Base-by-base conservation (phyloP, 148 eudicot species). In the Beta vulgaris region DNA sequence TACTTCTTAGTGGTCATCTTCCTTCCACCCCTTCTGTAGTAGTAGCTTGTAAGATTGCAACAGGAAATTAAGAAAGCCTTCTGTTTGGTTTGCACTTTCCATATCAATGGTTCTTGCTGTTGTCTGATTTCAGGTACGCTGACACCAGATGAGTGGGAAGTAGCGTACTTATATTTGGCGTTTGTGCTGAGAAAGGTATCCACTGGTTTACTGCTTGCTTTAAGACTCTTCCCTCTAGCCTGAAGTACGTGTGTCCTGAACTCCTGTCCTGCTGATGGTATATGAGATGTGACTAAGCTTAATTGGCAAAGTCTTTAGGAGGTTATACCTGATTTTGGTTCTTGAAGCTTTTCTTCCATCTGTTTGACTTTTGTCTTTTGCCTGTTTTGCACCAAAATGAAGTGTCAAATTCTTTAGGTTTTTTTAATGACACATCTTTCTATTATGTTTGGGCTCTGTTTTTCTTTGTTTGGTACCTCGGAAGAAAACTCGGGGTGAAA, bases 131-230 rank as follows among this genome's bases (percentile, higher is more conserved):
- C 88, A 96, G 99, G 97, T 78, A 92, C 98, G 42, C 74, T 96
- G 44, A 85, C 99, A 63, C 90, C 85, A 14, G 93, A 94, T 65
- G 98, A 96, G 80, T 96, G 99, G 99, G 99, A 96, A 69, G 99
- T 87, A 51, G 99, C 98, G 37, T 91, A 96, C 83, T 79, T 96
- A 46, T 92, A 96, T 81, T 73, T 89, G 80, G 79, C 99, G 21
- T 92, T 89, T 69, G 99, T 87, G 59, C 86, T 96, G 74, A 91
- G 87, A 76, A 96, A 96, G 99, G 99, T 92, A 83, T 69, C 31
- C 44, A 61, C 37, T n/a, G n/a, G n/a, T n/a, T n/a, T n/a, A n/a
- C n/a, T n/a, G n/a, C 28, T 49, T 39, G 1, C 57, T 19, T 6
- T 35, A 10, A 32, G 40, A 61, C 37, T 59, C 7, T 2, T 28